phyloP scores from a whole-genome alignment of 2,329 filamentous ascomycete species.

The Cercospora zeae-maydis region DNA sequence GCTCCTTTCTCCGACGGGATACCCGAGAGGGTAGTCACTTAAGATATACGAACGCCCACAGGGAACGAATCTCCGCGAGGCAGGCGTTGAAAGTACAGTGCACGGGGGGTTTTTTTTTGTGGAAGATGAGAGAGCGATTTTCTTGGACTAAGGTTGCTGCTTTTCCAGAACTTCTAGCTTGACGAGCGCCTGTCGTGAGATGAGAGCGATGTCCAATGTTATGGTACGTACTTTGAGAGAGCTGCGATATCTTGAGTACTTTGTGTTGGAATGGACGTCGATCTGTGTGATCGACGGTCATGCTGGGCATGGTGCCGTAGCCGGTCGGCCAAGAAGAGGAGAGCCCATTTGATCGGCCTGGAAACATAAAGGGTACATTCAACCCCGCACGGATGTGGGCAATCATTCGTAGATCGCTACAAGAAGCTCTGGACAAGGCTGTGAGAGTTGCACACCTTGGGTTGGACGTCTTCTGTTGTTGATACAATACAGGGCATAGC shows the following conservation, averaged over 20 bases:
- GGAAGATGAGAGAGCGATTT: slow-evolving; percentile 15
- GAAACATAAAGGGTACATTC: background rate
- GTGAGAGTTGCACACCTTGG: too few species aligned
- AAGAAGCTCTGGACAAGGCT: background rate
- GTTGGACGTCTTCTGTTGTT: too few species aligned
- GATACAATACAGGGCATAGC: too few species aligned
- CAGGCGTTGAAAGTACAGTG: slow-evolving; percentile 16
- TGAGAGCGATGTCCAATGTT: too few species aligned
- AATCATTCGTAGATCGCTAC: background rate
- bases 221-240: slow-evolving; percentile 12
- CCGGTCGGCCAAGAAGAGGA: background rate
- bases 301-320: background rate
- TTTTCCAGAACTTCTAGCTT: too few species aligned
- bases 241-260: slow-evolving; percentile 11
- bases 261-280: background rate
- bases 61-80: slow-evolving; percentile 12
- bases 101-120: slow-evolving; percentile 18
- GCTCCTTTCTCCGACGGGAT: too few species aligned
- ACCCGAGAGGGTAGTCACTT: too few species aligned
- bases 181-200: too few species aligned
- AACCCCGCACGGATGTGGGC: background rate
- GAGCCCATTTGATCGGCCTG: background rate
- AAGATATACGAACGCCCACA: slow-evolving; percentile 17
- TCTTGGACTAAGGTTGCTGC: too few species aligned
- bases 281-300: background rate